These are phyloP conservation scores for Rhodotorula sp. DNA, from an alignment of 1,284 basidiomycete species.

Conservation along the genomic window DNA sequence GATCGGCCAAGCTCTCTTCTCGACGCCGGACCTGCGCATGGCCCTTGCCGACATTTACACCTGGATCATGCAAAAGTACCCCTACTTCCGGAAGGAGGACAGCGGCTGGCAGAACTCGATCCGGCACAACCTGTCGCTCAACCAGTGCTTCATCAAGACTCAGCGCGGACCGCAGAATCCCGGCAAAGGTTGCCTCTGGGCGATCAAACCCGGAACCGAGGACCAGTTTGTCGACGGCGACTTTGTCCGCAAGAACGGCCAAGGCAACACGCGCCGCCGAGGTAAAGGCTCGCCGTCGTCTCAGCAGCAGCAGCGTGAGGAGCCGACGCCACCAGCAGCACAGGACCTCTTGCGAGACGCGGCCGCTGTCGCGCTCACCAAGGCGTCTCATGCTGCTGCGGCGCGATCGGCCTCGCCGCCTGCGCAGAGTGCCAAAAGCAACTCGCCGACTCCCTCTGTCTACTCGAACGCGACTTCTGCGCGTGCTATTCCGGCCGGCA, in stretches of 20 bases:
- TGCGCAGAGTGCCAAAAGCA: background rate
- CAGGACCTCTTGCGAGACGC: background rate
- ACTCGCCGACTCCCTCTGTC: background rate
- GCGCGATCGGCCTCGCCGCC: background rate
- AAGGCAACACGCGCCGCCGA: constrained; percentile 12
- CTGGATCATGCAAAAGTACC: constrained; percentile 90
- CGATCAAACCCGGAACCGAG: constrained; percentile 46
- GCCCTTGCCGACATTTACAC: constrained; percentile 94
- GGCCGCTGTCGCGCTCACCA: background rate
- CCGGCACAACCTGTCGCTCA: constrained; percentile 84
- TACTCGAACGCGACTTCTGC: background rate
- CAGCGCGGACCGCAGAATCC: constrained; percentile 46
- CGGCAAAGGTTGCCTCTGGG: constrained; percentile 53
- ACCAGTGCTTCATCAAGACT: constrained; percentile 55
- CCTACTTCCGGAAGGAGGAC: constrained; percentile 81
- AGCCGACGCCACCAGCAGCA: background rate
- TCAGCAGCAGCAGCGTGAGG: background rate
- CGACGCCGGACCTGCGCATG: constrained; percentile 76
- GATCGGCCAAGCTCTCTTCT: constrained; percentile 89
- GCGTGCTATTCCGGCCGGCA: background rate
- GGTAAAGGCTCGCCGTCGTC: constrained; percentile 7
- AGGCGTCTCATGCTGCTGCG: background rate
- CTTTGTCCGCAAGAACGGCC: constrained; percentile 43
- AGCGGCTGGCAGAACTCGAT: constrained; percentile 91
- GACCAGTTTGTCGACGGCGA: constrained; percentile 46